phyloP scores from a whole-genome alignment of 352 stramenopile genomes.

The Pythium chondricola region DNA sequence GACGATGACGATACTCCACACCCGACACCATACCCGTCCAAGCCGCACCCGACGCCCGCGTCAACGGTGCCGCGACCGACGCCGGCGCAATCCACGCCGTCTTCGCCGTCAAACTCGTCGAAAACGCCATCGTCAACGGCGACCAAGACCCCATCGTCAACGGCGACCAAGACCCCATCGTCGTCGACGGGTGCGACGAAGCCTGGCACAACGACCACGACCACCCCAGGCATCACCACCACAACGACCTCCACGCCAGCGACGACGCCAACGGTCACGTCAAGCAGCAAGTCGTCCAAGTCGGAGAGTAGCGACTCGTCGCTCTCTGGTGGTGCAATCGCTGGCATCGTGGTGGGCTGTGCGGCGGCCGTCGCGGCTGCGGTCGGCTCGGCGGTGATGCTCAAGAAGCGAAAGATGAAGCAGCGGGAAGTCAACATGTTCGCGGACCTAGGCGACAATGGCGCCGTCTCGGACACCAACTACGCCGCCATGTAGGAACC shows the following conservation, averaged over 20 bases:
- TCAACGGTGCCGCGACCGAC: neutral
- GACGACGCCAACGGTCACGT: neutral
- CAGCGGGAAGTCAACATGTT: conserved; percentile 34
- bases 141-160: conserved; percentile 1
- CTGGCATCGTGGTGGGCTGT: conserved; percentile 23
- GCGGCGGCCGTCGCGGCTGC: conserved; percentile 14
- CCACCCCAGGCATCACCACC: neutral
- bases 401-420: conserved; percentile 24
- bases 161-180: neutral
- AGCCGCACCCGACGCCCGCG: neutral
- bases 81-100: neutral
- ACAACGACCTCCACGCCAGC: neutral
- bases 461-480: conserved; percentile 25
- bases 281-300: neutral
- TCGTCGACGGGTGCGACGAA: neutral
- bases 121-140: neutral
- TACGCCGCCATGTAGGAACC: conserved; percentile 37
- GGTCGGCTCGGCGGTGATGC: conserved; percentile 14
- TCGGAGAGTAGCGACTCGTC: neutral
- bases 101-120: neutral
- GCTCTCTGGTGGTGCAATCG: conserved; percentile 17
- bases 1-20: neutral
- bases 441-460: conserved; percentile 34
- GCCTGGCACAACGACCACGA: neutral
- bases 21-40: neutral